Percentiles rank a stretch among this genome's conserved stretches.
Conservation (phyloP, 2,329 filamentous ascomycete species). For the Cercospora sojina region DNA sequence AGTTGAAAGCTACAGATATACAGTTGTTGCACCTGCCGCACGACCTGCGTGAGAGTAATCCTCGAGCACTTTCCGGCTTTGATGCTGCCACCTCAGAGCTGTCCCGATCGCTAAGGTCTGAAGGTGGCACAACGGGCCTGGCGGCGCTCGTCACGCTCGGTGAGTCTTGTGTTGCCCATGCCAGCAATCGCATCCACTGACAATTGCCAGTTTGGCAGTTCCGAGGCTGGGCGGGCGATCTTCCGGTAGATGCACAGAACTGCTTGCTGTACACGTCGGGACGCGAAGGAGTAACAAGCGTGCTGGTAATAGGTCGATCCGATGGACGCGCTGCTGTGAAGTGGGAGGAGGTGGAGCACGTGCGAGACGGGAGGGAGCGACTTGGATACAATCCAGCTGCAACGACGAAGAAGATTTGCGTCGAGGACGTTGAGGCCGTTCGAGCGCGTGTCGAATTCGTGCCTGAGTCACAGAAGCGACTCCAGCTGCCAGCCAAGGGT, state of each 20-base stretch:
- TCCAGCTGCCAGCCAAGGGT: constrained; percentile 24
- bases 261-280: constrained; percentile 23
- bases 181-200: neutral
- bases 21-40: constrained; percentile 22
- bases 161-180: constrained; percentile 7
- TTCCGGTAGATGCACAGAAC: constrained; percentile 16
- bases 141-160: constrained; percentile 24
- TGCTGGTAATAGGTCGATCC: constrained; percentile 26
- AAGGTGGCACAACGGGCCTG: constrained; percentile 18
- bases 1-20: constrained; percentile 22
- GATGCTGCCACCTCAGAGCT: constrained; percentile 9
- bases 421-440: constrained; percentile 31
- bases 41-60: constrained; percentile 10
- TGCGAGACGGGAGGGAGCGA: constrained; percentile 32
- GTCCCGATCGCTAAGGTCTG: neutral
- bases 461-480: constrained; percentile 14
- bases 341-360: constrained; percentile 27
- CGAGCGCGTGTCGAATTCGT: constrained; percentile 23
- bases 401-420: constrained; percentile 23
- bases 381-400: constrained; percentile 32
- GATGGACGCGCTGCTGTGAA: constrained; percentile 26
- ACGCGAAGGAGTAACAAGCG: constrained; percentile 17
- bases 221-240: constrained; percentile 29
- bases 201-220: constrained; percentile 26
- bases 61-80: constrained; percentile 7